Evolutionary conservation across 306 rosid species (phyloP).

Genomic region (Trifolium fragiferum): DNA sequence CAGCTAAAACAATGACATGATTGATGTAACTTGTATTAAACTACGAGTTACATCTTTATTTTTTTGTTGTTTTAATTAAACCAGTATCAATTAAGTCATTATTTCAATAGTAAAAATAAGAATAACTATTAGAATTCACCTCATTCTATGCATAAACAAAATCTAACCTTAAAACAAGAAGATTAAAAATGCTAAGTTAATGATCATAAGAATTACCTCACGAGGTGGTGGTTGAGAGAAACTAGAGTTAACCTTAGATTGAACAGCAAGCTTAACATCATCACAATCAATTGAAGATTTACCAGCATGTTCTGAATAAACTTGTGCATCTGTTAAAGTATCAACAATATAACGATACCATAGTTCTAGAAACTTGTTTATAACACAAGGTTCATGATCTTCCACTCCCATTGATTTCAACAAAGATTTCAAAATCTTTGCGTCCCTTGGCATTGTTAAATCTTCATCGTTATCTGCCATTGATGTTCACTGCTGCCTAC

Average conservation of each 20-base stretch:
- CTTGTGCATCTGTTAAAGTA: constrained; percentile 81
- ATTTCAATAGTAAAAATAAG: too few species aligned
- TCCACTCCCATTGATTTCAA: constrained; percentile 93
- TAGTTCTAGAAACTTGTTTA: constrained; percentile 83
- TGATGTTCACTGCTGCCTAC: too few species aligned
- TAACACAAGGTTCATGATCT: constrained; percentile 78
- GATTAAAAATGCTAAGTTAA: background rate
- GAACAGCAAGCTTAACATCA: constrained; percentile 88
- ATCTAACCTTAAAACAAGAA: background rate
- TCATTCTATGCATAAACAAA: background rate
- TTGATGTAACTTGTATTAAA: too few species aligned
- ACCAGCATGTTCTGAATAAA: constrained; percentile 83
- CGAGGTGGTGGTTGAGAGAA: constrained; percentile 96
- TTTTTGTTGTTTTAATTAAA: too few species aligned
- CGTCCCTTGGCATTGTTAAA: too few species aligned
- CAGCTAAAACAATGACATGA: too few species aligned
- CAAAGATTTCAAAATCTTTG: constrained; percentile 68
- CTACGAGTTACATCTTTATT: too few species aligned
- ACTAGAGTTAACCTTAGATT: constrained; percentile 82
- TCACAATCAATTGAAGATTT: constrained; percentile 75
- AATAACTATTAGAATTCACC: too few species aligned
- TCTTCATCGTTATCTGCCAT: too few species aligned
- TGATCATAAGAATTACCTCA: constrained; percentile 60
- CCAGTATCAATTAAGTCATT: too few species aligned
- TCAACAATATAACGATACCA: constrained; percentile 91